Percentiles rank a stretch among this genome's conserved stretches.
phyloP scores from a whole-genome alignment of 331 rosid genomes.

The Malus hybrid region DNA sequence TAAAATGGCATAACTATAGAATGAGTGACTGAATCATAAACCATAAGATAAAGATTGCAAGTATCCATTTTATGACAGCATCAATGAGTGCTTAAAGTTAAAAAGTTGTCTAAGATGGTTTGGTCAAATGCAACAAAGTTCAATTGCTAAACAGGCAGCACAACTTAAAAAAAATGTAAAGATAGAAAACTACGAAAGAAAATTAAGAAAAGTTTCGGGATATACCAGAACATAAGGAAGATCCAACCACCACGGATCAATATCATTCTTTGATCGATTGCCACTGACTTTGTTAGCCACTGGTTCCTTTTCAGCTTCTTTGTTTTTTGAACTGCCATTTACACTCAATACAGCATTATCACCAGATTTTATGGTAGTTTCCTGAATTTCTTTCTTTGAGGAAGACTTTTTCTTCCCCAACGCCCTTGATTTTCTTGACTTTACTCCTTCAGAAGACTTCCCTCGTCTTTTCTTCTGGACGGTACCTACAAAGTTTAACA shows the following conservation, averaged over 20 bases:
- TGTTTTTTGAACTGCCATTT: slow-evolving; percentile 27
- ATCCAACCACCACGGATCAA: slow-evolving; percentile 66
- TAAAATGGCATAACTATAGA: background rate
- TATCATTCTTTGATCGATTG: slow-evolving; percentile 28
- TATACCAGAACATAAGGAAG: slow-evolving; percentile 82
- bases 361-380: slow-evolving; percentile 7
- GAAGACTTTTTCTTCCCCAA: slow-evolving; percentile 16
- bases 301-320: slow-evolving; percentile 21
- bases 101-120: background rate
- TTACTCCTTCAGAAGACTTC: slow-evolving; percentile 27
- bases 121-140: background rate
- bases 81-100: background rate
- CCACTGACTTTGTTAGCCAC: slow-evolving; percentile 16
- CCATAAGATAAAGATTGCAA: background rate
- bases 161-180: background rate
- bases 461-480: slow-evolving; percentile 25
- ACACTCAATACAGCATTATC: slow-evolving; percentile 19
- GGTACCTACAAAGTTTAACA: slow-evolving; percentile 46
- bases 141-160: background rate
- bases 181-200: background rate
- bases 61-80: background rate
- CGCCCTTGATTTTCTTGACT: slow-evolving; percentile 27
- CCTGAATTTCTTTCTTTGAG: slow-evolving; percentile 20
- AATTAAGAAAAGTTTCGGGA: background rate
- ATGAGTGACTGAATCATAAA: background rate